A percentile compares a stretch with the other conserved stretches of the same genome.
Evolutionary conservation across 2,329 filamentous ascomycete species (phyloP).

Genomic region (Helotiales sp.): DNA sequence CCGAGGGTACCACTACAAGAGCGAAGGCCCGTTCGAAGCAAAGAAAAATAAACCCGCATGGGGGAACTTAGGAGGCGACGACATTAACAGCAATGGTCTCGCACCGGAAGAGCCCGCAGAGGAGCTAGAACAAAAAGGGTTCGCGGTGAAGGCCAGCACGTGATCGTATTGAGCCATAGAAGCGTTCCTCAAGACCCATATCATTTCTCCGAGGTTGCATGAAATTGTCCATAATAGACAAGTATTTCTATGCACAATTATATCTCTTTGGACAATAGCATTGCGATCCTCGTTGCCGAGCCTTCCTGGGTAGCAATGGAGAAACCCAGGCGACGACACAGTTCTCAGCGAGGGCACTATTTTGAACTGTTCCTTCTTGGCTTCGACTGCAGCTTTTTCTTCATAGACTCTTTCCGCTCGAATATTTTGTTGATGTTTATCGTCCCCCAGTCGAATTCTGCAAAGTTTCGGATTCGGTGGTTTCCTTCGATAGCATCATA

Average conservation of each 20-base stretch:
- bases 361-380: too few species aligned
- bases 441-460: background rate
- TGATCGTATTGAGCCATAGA: too few species aligned
- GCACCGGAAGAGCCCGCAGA: constrained; percentile 56
- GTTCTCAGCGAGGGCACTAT: too few species aligned
- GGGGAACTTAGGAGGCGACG: constrained; percentile 55
- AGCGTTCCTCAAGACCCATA: too few species aligned
- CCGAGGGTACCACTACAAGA: constrained; percentile 82
- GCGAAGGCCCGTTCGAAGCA: constrained; percentile 62
- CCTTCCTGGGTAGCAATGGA: too few species aligned
- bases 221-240: too few species aligned
- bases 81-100: constrained; percentile 45
- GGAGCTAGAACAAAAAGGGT: constrained; percentile 60
- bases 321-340: too few species aligned
- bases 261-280: background rate
- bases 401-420: too few species aligned
- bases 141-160: constrained; percentile 51
- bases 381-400: too few species aligned
- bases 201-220: too few species aligned
- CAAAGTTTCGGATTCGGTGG: background rate
- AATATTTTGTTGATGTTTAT: too few species aligned
- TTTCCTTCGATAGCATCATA: background rate
- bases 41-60: constrained; percentile 73
- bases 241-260: too few species aligned
- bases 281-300: background rate